A percentile compares a stretch with the other conserved stretches of the same genome.
These are phyloP conservation scores for Agaricus bisporus DNA, from an alignment of 768 basidiomycete species.

Conservation along the genomic window DNA sequence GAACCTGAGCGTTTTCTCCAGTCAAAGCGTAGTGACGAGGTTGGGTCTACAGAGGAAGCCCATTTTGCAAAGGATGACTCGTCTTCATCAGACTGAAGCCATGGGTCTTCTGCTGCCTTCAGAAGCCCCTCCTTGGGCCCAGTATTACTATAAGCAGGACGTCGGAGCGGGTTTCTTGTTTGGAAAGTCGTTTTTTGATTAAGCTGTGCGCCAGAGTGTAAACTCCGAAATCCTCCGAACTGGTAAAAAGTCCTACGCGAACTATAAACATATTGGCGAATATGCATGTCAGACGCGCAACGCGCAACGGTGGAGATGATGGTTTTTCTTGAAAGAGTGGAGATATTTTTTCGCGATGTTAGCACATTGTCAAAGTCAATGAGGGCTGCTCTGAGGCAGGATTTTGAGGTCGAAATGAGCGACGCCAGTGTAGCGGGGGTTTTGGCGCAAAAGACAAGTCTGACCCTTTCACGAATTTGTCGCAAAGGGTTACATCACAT, in stretches of 20 bases:
- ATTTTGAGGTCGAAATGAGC: slow-evolving; percentile 1
- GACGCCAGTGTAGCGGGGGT: not conserved
- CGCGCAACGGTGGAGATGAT: not conserved
- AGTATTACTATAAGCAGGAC: too few relatives aligned
- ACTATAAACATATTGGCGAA: slow-evolving; percentile 7
- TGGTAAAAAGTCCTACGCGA: not conserved
- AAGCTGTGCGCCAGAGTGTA: not conserved
- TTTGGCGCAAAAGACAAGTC: not conserved
- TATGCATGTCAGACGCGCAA: not conserved
- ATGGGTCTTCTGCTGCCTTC: slow-evolving; percentile 28
- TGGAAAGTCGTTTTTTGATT: too few relatives aligned
- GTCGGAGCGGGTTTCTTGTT: too few relatives aligned
- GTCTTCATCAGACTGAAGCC: slow-evolving; percentile 26
- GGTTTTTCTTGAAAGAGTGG: not conserved
- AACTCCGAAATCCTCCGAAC: not conserved
- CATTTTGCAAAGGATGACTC: not conserved
- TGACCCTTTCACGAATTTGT: not conserved
- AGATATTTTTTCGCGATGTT: not conserved
- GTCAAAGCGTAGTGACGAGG: slow-evolving; percentile 40
- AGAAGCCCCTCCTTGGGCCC: not conserved
- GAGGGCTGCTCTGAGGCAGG: slow-evolving; percentile 7
- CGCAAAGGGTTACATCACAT: not conserved
- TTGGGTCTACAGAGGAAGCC: not conserved
- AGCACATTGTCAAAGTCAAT: slow-evolving; percentile 3
- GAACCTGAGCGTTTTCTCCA: slow-evolving; percentile 57